Base-by-base conservation (phyloP, 106 monocot genomes). In the Allium fistulosum region DNA sequence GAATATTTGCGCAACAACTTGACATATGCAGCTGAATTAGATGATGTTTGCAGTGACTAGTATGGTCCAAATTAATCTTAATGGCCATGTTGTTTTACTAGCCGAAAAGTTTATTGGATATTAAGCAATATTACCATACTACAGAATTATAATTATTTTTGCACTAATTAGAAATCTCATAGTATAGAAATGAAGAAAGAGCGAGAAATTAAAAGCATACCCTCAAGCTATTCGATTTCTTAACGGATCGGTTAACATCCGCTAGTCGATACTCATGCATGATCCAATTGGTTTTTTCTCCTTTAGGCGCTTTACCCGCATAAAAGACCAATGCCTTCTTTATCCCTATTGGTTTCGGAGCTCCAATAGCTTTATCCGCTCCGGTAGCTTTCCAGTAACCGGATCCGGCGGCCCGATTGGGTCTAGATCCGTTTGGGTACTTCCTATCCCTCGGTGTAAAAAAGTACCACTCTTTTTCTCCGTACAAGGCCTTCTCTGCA, bases 341-440 rank as follows among this genome's bases (percentile, higher is more conserved):
- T 16, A 93, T 85, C 37, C 70, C 92, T 46, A 93, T 50, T 47
- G 92, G 75, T 61, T 77, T 85, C 28, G 85, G 88, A 7, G 53
- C 17, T 3, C 88, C 92, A 18, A 93, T 80, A 10, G 88, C 85
- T 69, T 93, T 93, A 59, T 93, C 92, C 6, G 85, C 92, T 18
- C 88, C 92, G 22, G 92, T 92, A 59, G 92, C 92, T 77, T 92
- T 92, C 92, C 92, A 92, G 69, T 93, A 88, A 1, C 92, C 92
- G 14, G 85, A 76, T n/a, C 88, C 92, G 8, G 92, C 92, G 6
- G 92, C 82, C 57, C 82, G 61, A 61, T 87, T 87, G 52, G 87
- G 87, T 63, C 87, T 59, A 3, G 77, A 77, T 4, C 83, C 83
- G 69, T 79, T 79, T 47, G 79, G 79, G 63, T 79, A 74, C 57